Evolutionary conservation across 768 basidiomycete genomes (phyloP), one percentile per base, ranked within the genome.

Genomic region (Termitomyces sp.): DNA sequence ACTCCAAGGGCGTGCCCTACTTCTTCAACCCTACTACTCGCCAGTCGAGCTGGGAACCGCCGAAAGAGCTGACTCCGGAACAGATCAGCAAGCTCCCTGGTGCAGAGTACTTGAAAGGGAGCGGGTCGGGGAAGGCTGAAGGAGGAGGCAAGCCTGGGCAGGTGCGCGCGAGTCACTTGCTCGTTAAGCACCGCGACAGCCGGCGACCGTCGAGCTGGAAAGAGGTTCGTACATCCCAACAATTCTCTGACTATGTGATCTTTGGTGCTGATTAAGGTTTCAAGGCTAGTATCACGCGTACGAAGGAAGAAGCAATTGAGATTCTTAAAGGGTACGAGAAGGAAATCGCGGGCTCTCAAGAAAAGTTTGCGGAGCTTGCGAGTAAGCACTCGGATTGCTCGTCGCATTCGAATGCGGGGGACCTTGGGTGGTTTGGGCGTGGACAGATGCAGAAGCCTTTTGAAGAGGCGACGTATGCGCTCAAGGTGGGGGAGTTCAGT

Each of bases 401-500:
- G 6, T 94, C 92, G 42, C 91, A 95, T 69, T 73, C 81, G 22
- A 81, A 90, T 64, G 82, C 81, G 3, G 97, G 97, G 1, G 96
- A 99, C 74, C 84, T 99, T 7, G 94, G 97, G 0, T 81, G 80
- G 79, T 99, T 99, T 69, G 84, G 82, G 1, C 85, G 75, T 18
- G 91, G 89, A 0, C 90, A 92, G 78, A 99, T 99, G 97, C 97
- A 99, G 76, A 94, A 92, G 76, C 89, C 94, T 39, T 99, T 99
- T 69, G 96, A 98, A 76, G 94, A 96, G 35, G 91, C 92, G 36
- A 79, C 92, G 12, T 96, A 83, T 73, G 83, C 76, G 2, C 79
- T 95, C 64, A 70, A 86, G 52, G 82, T 89, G 22, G 91, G 88
- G 8, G 75, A 91, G 75, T 88, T 95, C 70, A 93, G 91, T 73